Evolutionary conservation across 257 asterid species (phyloP).

Genomic region (Przewalskia tangutica): DNA sequence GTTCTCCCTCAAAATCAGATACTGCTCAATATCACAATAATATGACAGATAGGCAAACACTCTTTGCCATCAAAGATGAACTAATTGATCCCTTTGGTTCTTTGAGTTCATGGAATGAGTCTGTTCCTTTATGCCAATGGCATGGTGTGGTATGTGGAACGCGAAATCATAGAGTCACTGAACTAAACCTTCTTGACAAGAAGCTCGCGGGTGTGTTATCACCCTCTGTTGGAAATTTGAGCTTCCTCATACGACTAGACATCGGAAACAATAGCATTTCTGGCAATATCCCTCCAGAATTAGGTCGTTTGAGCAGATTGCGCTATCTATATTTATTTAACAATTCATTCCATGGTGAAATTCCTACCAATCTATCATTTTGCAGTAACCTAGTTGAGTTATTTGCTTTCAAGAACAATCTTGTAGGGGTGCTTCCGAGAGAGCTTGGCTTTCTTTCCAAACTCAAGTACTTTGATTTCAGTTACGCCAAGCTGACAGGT

Average conservation of each 20-base stretch:
- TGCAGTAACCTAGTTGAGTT: neutral
- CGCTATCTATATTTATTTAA: neutral
- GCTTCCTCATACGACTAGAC: neutral
- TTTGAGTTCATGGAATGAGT: neutral
- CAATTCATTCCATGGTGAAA: neutral
- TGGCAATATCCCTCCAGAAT: neutral
- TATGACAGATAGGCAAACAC: neutral
- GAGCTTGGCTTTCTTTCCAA: neutral
- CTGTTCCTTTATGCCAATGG: neutral
- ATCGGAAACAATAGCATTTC: neutral
- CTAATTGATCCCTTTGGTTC: neutral
- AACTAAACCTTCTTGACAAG: neutral
- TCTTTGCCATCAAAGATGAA: neutral
- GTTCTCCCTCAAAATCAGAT: neutral
- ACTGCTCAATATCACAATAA: neutral
- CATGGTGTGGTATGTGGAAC: neutral
- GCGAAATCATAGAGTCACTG: neutral
- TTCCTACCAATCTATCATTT: neutral
- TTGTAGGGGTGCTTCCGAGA: neutral
- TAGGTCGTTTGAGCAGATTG: neutral
- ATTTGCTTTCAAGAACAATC: neutral
- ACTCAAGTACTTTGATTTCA: neutral
- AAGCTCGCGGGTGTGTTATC: neutral
- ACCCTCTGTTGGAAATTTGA: neutral
- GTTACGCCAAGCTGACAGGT: neutral